phyloP scores from a whole-genome alignment of 495 filamentous ascomycete genomes.

The Tuber microsphaerosporum region DNA sequence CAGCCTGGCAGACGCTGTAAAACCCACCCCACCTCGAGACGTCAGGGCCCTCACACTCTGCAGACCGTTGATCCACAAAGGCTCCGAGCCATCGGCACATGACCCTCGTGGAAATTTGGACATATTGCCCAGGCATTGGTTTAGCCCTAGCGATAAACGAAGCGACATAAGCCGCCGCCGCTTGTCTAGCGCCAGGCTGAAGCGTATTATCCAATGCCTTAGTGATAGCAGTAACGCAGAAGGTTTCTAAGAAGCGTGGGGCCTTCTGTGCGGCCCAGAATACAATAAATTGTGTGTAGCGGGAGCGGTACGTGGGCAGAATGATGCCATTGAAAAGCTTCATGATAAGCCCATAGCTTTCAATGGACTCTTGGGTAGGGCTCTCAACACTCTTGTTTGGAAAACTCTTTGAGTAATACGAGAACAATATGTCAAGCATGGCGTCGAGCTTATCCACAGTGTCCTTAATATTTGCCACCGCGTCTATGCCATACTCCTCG shows the following conservation, averaged over 20 bases:
- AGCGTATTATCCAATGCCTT: conserved; percentile 58
- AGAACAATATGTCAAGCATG: conserved; percentile 85
- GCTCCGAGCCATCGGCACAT: conserved; percentile 65
- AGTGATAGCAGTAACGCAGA: conserved; percentile 68
- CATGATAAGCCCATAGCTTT: conserved; percentile 63
- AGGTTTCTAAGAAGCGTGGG: conserved; percentile 65
- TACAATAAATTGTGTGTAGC: conserved; percentile 81
- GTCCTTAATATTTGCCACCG: conserved; percentile 58
- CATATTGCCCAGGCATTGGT: conserved; percentile 64
- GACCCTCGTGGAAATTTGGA: conserved; percentile 68
- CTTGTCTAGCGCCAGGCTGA: conserved; percentile 64
- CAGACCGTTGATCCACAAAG: conserved; percentile 58
- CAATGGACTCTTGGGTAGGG: conserved; percentile 48
- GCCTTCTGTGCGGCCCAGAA: conserved; percentile 87
- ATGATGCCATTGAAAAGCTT: conserved; percentile 77
- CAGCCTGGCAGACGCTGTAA: conserved; percentile 80
- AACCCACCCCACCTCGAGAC: conserved; percentile 73
- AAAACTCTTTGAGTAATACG: conserved; percentile 66
- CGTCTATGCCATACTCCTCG: conserved; percentile 47
- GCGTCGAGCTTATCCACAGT: conserved; percentile 87
- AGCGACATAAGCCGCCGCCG: conserved; percentile 83
- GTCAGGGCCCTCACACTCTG: conserved; percentile 70
- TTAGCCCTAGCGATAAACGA: conserved; percentile 86
- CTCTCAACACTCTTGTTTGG: conserved; percentile 43
- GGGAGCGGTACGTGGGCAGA: conserved; percentile 76